Base-by-base conservation (phyloP, 805 yeast species). In the Brettanomyces naardenensis region DNA sequence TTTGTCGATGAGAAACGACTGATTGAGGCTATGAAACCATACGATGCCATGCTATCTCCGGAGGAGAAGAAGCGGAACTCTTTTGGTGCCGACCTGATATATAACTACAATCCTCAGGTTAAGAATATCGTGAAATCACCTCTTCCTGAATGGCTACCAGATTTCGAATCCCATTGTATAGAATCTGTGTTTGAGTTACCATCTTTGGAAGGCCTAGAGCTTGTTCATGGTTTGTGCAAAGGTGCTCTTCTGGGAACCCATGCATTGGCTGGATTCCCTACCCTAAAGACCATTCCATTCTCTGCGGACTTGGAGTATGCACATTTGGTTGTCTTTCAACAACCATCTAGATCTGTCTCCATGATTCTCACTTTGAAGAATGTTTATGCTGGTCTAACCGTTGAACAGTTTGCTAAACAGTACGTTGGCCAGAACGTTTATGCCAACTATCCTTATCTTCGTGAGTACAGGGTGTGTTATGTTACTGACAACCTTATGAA, bases 361-460 rank as follows among this genome's bases (percentile, higher is more conserved):
- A 71, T 89, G 68, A 72, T 88, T 23, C 64, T 92, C 45, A 64
- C 72, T 2, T 51, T 89, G 20, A 66, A 70, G 33, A 73, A 80
- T 52, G 56, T 67, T 6, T 73, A 77, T 62, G 61, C 61, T 22
- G 79, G 79, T 28, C 52, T 74, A 27, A 62, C 81, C 4, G 60
- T 75, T 21, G 79, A 75, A 35, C 84, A 81, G 44, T 69, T 86
- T 49, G 80, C 87, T 19, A 70, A 74, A 40, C 70, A 77, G 49
- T 75, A 70, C 39, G 49, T 82, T 38, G 79, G 77, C 33, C 69
- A 76, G 40, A 60, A 76, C 35, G 81, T 84, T 3, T 89, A 78
- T 54, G 74, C 84, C 10, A 75, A 80, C 48, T 92, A 95, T 90
- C 99, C 99, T n/a, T 85, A 76, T 52, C 65, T 92, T 46, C 71